Evolutionary conservation across 2,329 filamentous ascomycete species (phyloP), one percentile per base, ranked within the genome.

Genomic region (Alternaria rosae): DNA sequence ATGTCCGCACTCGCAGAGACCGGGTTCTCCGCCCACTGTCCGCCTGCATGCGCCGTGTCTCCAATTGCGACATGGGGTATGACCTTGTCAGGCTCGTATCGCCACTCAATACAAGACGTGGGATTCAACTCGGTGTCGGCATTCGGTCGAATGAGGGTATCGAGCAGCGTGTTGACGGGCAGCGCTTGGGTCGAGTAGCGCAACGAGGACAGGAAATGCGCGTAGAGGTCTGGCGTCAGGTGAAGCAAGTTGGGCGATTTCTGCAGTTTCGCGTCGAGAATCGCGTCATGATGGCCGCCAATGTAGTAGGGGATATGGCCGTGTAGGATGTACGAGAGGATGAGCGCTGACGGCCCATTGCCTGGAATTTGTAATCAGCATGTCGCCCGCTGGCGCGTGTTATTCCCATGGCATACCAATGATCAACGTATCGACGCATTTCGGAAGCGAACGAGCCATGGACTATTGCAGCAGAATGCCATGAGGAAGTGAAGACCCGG

Each of bases 251-350:
- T 81, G 6, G 82, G 79, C 3, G 78, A 66, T 52, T 79, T 75
- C 50, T 79, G 80, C n/a, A 89, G 79, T 68, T 88, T 88, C 42
- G 81, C 75, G 71, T 88, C 83, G 8, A 89, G 81, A 20, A 88
- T 78, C 28, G 81, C 76, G 74, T 89, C 87, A 35, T 86, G 85
- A 76, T 89, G 87, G 35, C 83, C 83, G 56, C 82, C 77, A 38
- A 82, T 77, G 69, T 89, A 89, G 70, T 82, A 84, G 6, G 87
- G 87, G 55, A 88, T 80, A 70, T 88, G 81, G 38, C 87, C 87
- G 75, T 89, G 86, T 26, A 89, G 82, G 44, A 89, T 87, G 74
- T 87, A 89, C 47, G 86, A 88, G 35, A 89, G 81, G 67, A 88
- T 85, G 77, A 89, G 82, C 54, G 87, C 85, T 53, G 87, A 87